Evolutionary conservation across 768 basidiomycete species (phyloP), one percentile per base, ranked within the genome.

Genomic region (Auricularia sp.): DNA sequence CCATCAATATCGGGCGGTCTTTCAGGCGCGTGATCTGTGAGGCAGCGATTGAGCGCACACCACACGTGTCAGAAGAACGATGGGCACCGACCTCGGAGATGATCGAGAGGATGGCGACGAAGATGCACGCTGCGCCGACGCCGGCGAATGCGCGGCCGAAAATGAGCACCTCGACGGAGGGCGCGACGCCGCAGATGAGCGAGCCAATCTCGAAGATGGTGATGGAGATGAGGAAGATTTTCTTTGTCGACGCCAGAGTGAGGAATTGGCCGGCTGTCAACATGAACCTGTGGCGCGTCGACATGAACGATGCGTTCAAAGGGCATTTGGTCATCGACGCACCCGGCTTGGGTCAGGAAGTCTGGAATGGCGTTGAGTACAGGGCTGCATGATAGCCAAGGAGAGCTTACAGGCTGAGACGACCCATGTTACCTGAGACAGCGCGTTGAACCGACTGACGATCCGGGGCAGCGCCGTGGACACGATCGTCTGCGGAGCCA

Each of bases 101-200:
- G 43, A 72, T 67, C 12, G 68, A 63, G 33, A 73, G 65, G 61
- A 71, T 66, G 2, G 66, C 68, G 1, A 70, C 66, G 62, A 70
- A 72, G 60, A 73, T 69, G 8, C 68, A 67, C 58, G 64, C 36
- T 0, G 77, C 80, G 2, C 81, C 82, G 2, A 80, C 64, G 11
- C 82, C 81, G 2, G 77, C 73, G 43, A 83, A 67, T 0, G 81
- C 80, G 18, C 81, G 71, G 11, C 81, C 81, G 60, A 80, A 71
- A 60, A 79, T 77, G 33, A 78, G 67, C 7, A 71, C 65, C 44
- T 68, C 64, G 29, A 76, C 69, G 60, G 62, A 69, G 1, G 67
- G 66, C n/a, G 73, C 71, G 12, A 66, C 68, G 61, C 42, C 54
- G 29, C 43, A 68, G 47, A 74, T 72, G 61, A 74, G 62, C 39